Percentiles rank a stretch among this genome's conserved stretches.
phyloP scores from a whole-genome alignment of 106 monocot species.

The Narthecium ossifragum region DNA sequence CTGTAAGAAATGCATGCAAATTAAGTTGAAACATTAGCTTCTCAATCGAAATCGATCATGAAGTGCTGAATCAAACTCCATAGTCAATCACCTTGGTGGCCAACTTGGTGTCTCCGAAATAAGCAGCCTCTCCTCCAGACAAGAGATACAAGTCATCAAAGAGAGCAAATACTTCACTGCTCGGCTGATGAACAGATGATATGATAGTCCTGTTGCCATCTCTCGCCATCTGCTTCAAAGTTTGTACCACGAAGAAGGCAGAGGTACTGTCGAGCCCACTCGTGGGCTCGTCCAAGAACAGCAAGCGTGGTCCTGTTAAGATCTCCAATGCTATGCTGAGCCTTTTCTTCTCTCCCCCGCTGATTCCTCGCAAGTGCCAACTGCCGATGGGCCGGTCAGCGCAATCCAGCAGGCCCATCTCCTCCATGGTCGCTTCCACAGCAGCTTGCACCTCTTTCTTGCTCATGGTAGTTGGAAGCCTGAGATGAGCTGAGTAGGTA shows the following conservation, averaged over 20 bases:
- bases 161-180: too few relatives aligned
- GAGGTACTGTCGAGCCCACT: conserved; percentile 40
- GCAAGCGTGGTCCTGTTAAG: conserved; percentile 16
- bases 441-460: conserved; percentile 47
- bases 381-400: conserved; percentile 64
- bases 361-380: conserved; percentile 68
- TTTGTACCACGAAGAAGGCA: not conserved
- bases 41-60: too few relatives aligned
- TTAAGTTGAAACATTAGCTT: too few relatives aligned
- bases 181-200: too few relatives aligned
- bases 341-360: conserved; percentile 40
- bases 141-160: too few relatives aligned
- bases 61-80: too few relatives aligned
- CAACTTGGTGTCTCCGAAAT: too few relatives aligned
- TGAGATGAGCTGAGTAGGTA: conserved; percentile 52
- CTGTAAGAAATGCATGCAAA: too few relatives aligned
- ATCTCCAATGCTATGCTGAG: conserved; percentile 46
- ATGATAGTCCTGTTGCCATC: too few relatives aligned
- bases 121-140: too few relatives aligned
- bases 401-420: conserved; percentile 76
- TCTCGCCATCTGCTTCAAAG: not conserved
- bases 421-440: conserved; percentile 61
- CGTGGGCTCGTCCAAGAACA: conserved; percentile 44
- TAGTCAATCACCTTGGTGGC: too few relatives aligned
- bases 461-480: conserved; percentile 60